Evolutionary conservation across 768 basidiomycete genomes (phyloP).

Genomic region (Guyanaporus albipodus): DNA sequence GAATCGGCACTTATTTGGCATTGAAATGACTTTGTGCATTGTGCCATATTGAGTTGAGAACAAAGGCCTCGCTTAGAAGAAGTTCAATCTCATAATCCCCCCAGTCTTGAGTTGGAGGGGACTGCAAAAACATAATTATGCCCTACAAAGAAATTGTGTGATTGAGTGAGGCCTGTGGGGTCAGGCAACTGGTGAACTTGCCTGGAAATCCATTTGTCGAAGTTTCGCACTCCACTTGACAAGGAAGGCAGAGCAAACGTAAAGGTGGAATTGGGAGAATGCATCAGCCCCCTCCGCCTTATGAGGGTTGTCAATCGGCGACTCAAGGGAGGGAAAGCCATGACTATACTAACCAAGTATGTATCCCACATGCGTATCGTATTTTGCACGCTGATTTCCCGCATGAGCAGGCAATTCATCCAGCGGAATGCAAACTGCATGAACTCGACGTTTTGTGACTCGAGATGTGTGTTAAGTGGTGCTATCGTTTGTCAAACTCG

Average conservation of each 20-base stretch:
- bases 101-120: constrained; percentile 90
- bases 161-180: neutral
- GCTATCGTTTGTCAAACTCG: constrained; percentile 39
- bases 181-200: constrained; percentile 31
- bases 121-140: constrained; percentile 98
- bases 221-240: constrained; percentile 94
- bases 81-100: constrained; percentile 94
- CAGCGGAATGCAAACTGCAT: constrained; percentile 99
- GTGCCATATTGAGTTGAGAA: constrained; percentile 89
- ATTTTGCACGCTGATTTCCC: constrained; percentile 94
- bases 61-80: constrained; percentile 93
- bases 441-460: constrained; percentile 91
- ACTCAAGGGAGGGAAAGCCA: neutral
- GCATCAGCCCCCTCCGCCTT: constrained; percentile 97
- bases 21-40: constrained; percentile 87
- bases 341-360: constrained; percentile 72
- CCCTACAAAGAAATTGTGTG: constrained; percentile 48
- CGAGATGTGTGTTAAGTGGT: constrained; percentile 83
- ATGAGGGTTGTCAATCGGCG: neutral
- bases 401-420: constrained; percentile 99
- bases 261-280: constrained; percentile 97
- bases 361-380: constrained; percentile 99
- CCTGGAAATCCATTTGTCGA: constrained; percentile 98
- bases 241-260: constrained; percentile 96
- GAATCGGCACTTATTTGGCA: constrained; percentile 38